phyloP scores from a whole-genome alignment of 129 eudicot species.

The Escallonia herrerae region DNA sequence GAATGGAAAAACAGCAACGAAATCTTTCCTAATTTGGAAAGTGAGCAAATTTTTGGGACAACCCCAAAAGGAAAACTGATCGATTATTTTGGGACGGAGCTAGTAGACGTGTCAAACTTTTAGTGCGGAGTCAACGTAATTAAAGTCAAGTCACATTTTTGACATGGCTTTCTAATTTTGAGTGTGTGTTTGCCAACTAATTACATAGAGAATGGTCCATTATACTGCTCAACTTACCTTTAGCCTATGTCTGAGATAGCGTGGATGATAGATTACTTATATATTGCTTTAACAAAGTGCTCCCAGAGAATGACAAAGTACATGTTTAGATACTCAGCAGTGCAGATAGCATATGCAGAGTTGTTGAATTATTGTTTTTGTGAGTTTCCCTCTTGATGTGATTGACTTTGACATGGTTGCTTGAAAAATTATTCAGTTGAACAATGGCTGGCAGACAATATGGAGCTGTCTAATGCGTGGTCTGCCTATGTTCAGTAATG shows the following conservation, averaged over 20 bases:
- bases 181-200: not conserved
- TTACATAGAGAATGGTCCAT: not conserved
- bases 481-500: constrained; percentile 67
- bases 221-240: not conserved
- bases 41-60: too few species aligned
- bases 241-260: not conserved
- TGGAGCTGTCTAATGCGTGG: constrained; percentile 77
- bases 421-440: constrained; percentile 39
- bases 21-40: too few species aligned
- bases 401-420: constrained; percentile 12
- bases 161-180: not conserved
- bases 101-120: too few species aligned
- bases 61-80: too few species aligned
- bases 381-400: not conserved
- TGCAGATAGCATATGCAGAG: not conserved
- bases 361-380: constrained; percentile 7
- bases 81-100: too few species aligned
- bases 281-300: too few species aligned
- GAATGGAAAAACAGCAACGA: too few species aligned
- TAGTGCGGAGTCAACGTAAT: too few species aligned
- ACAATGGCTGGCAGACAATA: constrained; percentile 62
- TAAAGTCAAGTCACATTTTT: not conserved
- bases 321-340: not conserved
- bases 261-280: not conserved
- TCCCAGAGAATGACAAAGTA: not conserved